phyloP scores from a whole-genome alignment of 257 asterid genomes.

The Nicotiana knightiana region DNA sequence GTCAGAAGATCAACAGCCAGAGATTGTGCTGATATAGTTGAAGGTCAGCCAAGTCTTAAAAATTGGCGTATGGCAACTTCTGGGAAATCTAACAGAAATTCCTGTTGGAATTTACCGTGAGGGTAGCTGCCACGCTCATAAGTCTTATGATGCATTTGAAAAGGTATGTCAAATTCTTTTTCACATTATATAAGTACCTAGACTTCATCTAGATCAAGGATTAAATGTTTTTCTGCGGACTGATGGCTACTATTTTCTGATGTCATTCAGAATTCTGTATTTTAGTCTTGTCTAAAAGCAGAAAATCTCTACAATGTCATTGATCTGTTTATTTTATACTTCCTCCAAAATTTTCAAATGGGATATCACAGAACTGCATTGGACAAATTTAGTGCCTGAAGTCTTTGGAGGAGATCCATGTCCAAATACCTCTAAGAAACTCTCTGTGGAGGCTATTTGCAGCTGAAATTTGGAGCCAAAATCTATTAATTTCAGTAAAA shows the following conservation, averaged over 20 bases:
- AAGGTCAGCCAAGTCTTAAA: conserved; percentile 8
- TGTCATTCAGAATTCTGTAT: background rate
- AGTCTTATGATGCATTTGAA: conserved; percentile 5
- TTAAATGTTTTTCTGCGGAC: background rate
- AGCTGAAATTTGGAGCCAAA: background rate
- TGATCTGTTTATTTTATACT: background rate
- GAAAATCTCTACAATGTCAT: background rate
- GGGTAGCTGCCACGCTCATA: conserved; percentile 8
- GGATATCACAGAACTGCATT: background rate
- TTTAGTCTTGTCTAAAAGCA: background rate
- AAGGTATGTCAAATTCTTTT: conserved; percentile 3
- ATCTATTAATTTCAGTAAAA: background rate
- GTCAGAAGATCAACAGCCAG: conserved; percentile 16
- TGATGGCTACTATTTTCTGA: background rate
- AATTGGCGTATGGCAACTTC: background rate
- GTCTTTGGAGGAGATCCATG: conserved; percentile 15
- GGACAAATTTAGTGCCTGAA: background rate
- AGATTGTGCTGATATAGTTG: background rate
- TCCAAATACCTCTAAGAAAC: conserved; percentile 10
- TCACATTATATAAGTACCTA: background rate
- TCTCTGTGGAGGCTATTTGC: conserved; percentile 12
- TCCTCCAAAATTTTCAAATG: background rate
- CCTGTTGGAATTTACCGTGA: conserved; percentile 7
- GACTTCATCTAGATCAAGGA: background rate
- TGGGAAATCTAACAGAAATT: background rate